Evolutionary conservation across 129 eudicot species (phyloP).

Genomic region (Glebionis coronaria): DNA sequence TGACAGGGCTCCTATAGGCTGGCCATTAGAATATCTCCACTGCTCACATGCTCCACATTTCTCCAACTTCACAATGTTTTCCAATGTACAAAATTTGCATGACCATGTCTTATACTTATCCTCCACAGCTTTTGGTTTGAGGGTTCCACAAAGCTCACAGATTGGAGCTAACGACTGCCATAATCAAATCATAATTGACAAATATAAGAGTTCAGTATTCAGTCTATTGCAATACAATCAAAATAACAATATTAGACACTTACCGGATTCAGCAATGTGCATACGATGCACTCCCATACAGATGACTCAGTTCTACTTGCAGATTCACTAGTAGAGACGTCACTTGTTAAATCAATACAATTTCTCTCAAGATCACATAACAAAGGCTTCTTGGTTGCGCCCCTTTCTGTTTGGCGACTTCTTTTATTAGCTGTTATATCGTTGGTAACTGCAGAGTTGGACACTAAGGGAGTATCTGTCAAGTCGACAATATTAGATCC

Average conservation of each 20-base stretch:
- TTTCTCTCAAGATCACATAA: too few species aligned
- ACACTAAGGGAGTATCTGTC: conserved; percentile 18
- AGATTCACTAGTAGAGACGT: conserved; percentile 26
- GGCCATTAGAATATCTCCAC: conserved; percentile 94
- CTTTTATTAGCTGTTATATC: conserved; percentile 17
- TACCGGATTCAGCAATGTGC: conserved; percentile 87
- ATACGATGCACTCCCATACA: conserved; percentile 66
- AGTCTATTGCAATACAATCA: neutral
- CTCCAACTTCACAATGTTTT: conserved; percentile 56
- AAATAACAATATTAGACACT: conserved; percentile 14
- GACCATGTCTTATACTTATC: conserved; percentile 52
- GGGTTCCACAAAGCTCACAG: conserved; percentile 65
- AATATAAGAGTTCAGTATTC: conserved; percentile 5
- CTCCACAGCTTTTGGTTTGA: conserved; percentile 49
- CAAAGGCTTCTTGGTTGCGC: too few species aligned
- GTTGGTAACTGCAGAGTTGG: conserved; percentile 19
- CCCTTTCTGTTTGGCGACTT: conserved; percentile 26
- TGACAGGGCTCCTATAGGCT: conserved; percentile 56
- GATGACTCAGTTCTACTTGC: conserved; percentile 13
- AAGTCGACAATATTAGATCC: conserved; percentile 42
- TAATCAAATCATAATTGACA: neutral
- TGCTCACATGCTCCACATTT: conserved; percentile 78
- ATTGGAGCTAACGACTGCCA: conserved; percentile 71
- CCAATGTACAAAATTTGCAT: conserved; percentile 87
- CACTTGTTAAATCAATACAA: conserved; percentile 28